A percentile compares a stretch with the other conserved stretches of the same genome.
Evolutionary conservation across 805 yeast species (phyloP).

Genomic region (Cyberlindnera bimundalis): DNA sequence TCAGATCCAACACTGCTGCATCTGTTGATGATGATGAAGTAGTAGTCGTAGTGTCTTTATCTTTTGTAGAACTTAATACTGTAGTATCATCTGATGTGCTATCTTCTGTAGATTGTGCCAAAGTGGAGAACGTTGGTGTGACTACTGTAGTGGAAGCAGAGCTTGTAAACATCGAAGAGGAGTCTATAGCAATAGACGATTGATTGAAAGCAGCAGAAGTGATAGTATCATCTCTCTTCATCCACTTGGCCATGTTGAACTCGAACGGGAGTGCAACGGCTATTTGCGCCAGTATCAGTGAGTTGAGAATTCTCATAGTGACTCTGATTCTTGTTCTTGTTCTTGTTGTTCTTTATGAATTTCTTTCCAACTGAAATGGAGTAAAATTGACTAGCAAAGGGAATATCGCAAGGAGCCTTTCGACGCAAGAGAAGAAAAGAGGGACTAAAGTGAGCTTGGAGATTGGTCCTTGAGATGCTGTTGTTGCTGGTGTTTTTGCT

Average conservation of each 20-base stretch:
- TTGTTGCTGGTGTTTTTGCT: too few species aligned
- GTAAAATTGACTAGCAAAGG: too few species aligned
- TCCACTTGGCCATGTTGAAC: conserved; percentile 8
- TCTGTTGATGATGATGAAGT: too few species aligned
- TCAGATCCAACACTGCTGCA: too few species aligned
- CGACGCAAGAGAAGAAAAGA: conserved; percentile 9
- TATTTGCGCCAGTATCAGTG: conserved; percentile 12
- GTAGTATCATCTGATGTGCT: background rate
- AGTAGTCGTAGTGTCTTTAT: too few species aligned
- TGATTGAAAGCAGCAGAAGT: background rate
- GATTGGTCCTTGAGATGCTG: too few species aligned
- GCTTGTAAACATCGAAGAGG: background rate
- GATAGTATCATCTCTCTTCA: conserved; percentile 8
- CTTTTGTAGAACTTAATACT: too few species aligned
- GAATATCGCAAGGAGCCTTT: conserved; percentile 4
- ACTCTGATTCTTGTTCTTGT: background rate
- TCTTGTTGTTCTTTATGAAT: background rate
- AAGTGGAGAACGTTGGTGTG: conserved; percentile 3
- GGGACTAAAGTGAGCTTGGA: conserved; percentile 15
- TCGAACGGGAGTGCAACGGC: conserved; percentile 18
- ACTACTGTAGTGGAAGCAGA: background rate
- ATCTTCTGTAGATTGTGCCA: background rate
- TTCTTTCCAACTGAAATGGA: too few species aligned
- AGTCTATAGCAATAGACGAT: background rate
- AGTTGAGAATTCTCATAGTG: conserved; percentile 16